Percentiles rank a stretch among this genome's conserved stretches.
Conservation (phyloP, 2,329 filamentous ascomycete species). For the Albifimbria verrucaria region DNA sequence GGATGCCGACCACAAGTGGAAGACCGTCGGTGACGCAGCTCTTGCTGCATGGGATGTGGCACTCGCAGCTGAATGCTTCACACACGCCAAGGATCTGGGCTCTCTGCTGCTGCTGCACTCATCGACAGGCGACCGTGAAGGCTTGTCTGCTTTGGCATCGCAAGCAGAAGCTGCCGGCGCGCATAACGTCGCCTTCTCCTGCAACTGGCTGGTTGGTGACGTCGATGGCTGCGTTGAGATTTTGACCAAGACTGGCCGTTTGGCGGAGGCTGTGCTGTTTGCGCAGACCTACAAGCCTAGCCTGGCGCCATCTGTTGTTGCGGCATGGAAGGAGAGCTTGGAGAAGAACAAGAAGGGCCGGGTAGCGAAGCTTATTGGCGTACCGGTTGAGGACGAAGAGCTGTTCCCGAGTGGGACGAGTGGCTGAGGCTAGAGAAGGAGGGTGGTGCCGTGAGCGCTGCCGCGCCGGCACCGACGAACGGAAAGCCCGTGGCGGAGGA, state of each 20-base stretch:
- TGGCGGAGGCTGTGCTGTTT: constrained; percentile 86
- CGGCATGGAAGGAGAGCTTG: constrained; percentile 76
- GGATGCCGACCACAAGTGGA: constrained; percentile 96
- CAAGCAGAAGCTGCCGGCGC: constrained; percentile 74
- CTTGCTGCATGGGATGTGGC: constrained; percentile 81
- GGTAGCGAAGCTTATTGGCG: constrained; percentile 77
- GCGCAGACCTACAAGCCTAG: constrained; percentile 95
- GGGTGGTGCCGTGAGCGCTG: constrained; percentile 41
- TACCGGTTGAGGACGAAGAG: constrained; percentile 78
- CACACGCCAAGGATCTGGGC: constrained; percentile 83
- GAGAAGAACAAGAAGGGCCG: constrained; percentile 84
- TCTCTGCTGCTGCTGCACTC: constrained; percentile 86
- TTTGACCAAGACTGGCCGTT: constrained; percentile 72
- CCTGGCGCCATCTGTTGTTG: constrained; percentile 62
- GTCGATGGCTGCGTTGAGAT: constrained; percentile 77
- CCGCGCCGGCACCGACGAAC: neutral
- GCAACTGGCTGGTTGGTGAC: constrained; percentile 83
- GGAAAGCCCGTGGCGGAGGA: constrained; percentile 14
- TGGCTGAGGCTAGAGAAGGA: constrained; percentile 79
- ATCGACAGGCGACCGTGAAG: constrained; percentile 74
- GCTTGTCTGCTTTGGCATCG: constrained; percentile 66
- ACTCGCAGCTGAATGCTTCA: constrained; percentile 90
- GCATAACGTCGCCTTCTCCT: constrained; percentile 92
- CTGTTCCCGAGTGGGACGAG: constrained; percentile 97
- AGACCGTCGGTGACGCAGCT: constrained; percentile 90